Percentiles rank a stretch among this genome's conserved stretches.
Evolutionary conservation across 2,329 filamentous ascomycete genomes (phyloP).

Genomic region (Decorospora gaudefroyi): DNA sequence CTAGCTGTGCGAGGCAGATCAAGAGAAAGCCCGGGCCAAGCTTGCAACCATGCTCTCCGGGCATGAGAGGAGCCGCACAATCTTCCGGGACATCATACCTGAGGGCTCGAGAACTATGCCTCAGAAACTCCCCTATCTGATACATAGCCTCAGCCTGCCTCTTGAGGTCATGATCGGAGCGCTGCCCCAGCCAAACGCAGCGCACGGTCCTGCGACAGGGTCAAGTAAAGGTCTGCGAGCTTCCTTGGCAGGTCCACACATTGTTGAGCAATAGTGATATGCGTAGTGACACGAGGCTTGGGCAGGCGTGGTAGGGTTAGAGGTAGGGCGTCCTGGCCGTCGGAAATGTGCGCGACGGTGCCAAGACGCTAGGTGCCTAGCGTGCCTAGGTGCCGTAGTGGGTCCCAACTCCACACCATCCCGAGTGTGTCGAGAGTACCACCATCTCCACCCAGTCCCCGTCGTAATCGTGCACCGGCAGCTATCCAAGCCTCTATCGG

Average conservation of each 20-base stretch:
- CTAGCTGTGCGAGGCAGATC: slow-evolving; percentile 3
- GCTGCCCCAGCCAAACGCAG: slow-evolving; percentile 7
- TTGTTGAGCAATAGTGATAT: slow-evolving; percentile 3
- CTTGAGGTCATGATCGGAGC: slow-evolving; percentile 15
- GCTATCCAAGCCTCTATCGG: background rate
- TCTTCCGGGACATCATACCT: slow-evolving; percentile 1
- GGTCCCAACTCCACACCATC: slow-evolving; percentile 1
- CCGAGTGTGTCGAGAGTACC: slow-evolving; percentile 12
- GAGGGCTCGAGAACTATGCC: slow-evolving; percentile 1
- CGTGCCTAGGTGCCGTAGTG: slow-evolving; percentile 5
- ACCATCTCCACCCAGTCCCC: slow-evolving; percentile 7
- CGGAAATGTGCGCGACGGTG: slow-evolving; percentile 12
- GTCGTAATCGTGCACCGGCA: slow-evolving; percentile 8
- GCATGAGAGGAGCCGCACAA: slow-evolving; percentile 13
- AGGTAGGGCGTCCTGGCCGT: slow-evolving; percentile 10
- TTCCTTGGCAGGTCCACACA: slow-evolving; percentile 11
- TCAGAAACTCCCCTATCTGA: slow-evolving; percentile 12
- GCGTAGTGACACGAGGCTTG: slow-evolving; percentile 14
- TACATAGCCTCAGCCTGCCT: slow-evolving; percentile 3
- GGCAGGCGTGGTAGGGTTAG: slow-evolving; percentile 8
- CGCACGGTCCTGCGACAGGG: slow-evolving; percentile 7
- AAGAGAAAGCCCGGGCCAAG: slow-evolving; percentile 4
- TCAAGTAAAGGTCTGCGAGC: slow-evolving; percentile 11
- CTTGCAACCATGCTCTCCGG: slow-evolving; percentile 10
- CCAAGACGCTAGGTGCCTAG: slow-evolving; percentile 11